Conservation (phyloP, 106 monocot species). For the Phalaenopsis aphrodite region DNA sequence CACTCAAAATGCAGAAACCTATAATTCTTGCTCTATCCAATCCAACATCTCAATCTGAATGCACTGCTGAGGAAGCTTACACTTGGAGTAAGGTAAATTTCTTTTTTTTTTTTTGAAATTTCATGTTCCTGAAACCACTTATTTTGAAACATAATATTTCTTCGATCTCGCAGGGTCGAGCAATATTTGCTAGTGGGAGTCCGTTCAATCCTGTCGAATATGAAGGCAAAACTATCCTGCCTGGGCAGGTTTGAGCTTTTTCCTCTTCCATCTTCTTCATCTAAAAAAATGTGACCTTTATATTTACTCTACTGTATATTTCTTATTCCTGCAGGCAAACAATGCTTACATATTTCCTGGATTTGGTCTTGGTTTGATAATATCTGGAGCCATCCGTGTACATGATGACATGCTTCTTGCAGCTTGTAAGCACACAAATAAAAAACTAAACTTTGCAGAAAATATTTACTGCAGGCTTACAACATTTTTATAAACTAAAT, state of each 20-base stretch:
- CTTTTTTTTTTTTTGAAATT: background rate
- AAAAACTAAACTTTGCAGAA: background rate
- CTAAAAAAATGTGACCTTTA: background rate
- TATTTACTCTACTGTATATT: background rate
- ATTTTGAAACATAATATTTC: background rate
- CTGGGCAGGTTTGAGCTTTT: slow-evolving; percentile 51
- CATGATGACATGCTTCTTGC: slow-evolving; percentile 96
- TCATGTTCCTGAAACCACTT: background rate
- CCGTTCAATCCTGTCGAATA: slow-evolving; percentile 71
- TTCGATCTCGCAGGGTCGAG: slow-evolving; percentile 47
- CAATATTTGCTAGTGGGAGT: slow-evolving; percentile 83
- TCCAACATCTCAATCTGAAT: slow-evolving; percentile 74
- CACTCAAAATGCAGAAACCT: slow-evolving; percentile 47
- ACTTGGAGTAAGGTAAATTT: slow-evolving; percentile 50
- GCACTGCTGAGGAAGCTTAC: slow-evolving; percentile 73
- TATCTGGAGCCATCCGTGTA: slow-evolving; percentile 80
- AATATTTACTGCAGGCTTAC: background rate
- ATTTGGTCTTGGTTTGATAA: slow-evolving; percentile 81
- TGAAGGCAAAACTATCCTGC: slow-evolving; percentile 36
- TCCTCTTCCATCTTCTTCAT: background rate
- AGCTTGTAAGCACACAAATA: slow-evolving; percentile 25
- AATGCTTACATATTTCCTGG: slow-evolving; percentile 94
- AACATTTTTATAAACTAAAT: background rate
- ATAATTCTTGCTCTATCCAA: slow-evolving; percentile 61
- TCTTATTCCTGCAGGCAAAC: slow-evolving; percentile 39